phyloP scores from a whole-genome alignment of 257 asterid genomes.

The Schizonepeta tenuifolia region DNA sequence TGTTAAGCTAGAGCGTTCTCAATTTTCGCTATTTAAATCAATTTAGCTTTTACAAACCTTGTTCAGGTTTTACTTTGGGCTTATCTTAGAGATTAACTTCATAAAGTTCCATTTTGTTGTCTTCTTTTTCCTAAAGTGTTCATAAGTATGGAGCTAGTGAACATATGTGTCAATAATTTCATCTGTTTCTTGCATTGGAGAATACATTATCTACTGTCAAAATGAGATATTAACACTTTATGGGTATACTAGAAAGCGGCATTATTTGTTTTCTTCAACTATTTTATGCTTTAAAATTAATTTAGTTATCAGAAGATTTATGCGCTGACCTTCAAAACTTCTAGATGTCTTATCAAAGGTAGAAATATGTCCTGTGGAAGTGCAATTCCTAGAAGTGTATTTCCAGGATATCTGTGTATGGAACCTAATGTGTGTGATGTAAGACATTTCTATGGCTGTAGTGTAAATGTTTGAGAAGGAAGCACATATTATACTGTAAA shows the following conservation, averaged over 20 bases:
- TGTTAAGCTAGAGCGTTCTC: conserved; percentile 8
- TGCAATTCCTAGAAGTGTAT: not conserved
- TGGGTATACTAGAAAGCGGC: not conserved
- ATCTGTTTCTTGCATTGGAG: not conserved
- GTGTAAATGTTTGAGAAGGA: not conserved
- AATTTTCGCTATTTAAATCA: not conserved
- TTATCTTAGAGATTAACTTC: conserved; percentile 11
- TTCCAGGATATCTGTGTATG: not conserved
- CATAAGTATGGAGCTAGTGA: not conserved
- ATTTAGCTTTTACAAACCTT: conserved; percentile 1
- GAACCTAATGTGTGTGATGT: not conserved
- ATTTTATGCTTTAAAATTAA: not conserved
- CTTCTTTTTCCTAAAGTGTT: conserved; percentile 9
- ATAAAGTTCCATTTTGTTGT: not conserved
- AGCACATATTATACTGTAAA: not conserved
- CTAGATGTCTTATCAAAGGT: not conserved
- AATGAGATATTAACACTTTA: too few relatives aligned
- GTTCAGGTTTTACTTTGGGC: not conserved
- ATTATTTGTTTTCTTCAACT: not conserved
- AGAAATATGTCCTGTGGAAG: conserved; percentile 12
- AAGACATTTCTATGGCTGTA: not conserved
- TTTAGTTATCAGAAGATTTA: not conserved
- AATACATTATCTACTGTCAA: not conserved
- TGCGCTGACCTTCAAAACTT: not conserved
- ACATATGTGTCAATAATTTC: not conserved